A percentile compares a stretch with the other conserved stretches of the same genome.
Conservation (phyloP, 768 basidiomycete species). For the Phylloporus scabripes region DNA sequence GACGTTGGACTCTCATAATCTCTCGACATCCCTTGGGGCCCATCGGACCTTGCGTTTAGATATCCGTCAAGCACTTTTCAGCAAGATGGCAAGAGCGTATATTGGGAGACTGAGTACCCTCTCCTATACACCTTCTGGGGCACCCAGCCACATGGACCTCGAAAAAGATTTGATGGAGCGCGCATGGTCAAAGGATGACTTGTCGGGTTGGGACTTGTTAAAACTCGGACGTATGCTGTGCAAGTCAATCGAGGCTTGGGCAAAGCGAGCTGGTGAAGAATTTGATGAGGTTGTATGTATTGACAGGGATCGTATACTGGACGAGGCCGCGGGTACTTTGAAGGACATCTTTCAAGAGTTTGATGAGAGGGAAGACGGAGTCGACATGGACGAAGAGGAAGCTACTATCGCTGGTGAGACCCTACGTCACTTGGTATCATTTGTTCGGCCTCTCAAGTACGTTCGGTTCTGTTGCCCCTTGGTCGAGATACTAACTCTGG, state of each 20-base stretch:
- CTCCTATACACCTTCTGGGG: slow-evolving; percentile 55
- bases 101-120: slow-evolving; percentile 50
- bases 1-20: slow-evolving; percentile 19
- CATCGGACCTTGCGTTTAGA: slow-evolving; percentile 58
- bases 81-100: slow-evolving; percentile 61
- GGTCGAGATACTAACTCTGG: slow-evolving; percentile 6
- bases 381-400: slow-evolving; percentile 60
- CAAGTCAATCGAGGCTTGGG: slow-evolving; percentile 57
- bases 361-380: slow-evolving; percentile 57
- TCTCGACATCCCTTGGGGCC: slow-evolving; percentile 49
- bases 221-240: slow-evolving; percentile 51
- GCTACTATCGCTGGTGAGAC: slow-evolving; percentile 59
- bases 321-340: slow-evolving; percentile 63
- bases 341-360: slow-evolving; percentile 72
- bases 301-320: slow-evolving; percentile 53
- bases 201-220: slow-evolving; percentile 61
- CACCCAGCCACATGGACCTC: slow-evolving; percentile 53
- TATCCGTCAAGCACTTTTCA: slow-evolving; percentile 55
- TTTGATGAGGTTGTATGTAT: slow-evolving; percentile 23
- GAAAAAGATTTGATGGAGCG: slow-evolving; percentile 63
- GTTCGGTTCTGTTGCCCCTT: slow-evolving; percentile 17
- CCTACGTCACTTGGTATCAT: slow-evolving; percentile 52
- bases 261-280: slow-evolving; percentile 31
- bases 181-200: slow-evolving; percentile 68
- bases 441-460: slow-evolving; percentile 54